Conservation (phyloP, 169 alveolate genomes). For the Toxoplasma gondii region DNA sequence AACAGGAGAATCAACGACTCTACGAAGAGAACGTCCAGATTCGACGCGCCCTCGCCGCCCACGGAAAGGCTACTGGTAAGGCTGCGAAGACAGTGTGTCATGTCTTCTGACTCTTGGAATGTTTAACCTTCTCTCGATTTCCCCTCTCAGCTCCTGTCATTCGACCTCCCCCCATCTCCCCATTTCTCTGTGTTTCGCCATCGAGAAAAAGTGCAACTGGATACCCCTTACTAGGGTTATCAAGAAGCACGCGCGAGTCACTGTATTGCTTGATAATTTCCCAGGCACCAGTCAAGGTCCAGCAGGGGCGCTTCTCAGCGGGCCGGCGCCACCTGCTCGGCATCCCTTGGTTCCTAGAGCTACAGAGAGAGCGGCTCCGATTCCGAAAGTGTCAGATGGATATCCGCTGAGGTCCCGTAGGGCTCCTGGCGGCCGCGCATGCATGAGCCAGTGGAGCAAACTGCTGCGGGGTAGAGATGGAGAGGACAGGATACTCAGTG, state of each 20-base stretch:
- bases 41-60: conserved; percentile 18
- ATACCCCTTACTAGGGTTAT: no score
- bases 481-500: neutral
- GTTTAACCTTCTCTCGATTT: no score
- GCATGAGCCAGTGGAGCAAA: neutral
- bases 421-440: neutral
- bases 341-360: neutral
- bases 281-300: no score
- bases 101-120: no score
- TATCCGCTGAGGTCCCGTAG: neutral
- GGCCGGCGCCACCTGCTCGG: neutral
- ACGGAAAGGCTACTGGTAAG: neutral
- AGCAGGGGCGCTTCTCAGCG: no score
- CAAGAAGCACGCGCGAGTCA: no score
- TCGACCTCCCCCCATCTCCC: no score
- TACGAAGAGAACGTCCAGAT: conserved; percentile 23
- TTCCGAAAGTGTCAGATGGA: neutral
- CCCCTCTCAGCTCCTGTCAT: no score
- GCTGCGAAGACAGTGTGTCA: neutral
- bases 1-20: conserved; percentile 30
- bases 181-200: no score
- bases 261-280: no score
- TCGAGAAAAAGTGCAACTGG: no score
- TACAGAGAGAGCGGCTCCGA: neutral
- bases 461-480: neutral